Evolutionary conservation across 2,329 filamentous ascomycete genomes (phyloP).

Genomic region (Penicillium brasilianum): DNA sequence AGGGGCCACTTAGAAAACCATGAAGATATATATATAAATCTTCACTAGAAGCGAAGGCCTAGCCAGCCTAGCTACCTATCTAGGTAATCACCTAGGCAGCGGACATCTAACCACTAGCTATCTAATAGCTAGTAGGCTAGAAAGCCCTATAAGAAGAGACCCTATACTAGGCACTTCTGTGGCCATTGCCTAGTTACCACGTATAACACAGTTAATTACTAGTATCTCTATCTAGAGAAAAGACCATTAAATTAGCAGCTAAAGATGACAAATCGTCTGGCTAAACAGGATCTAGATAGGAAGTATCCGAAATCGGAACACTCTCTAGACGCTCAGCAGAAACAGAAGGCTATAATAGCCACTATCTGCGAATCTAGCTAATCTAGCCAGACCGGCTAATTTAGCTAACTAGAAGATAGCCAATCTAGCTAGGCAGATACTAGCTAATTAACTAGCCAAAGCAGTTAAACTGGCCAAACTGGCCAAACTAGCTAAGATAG

Average conservation of each 20-base stretch:
- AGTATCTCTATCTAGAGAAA: background rate
- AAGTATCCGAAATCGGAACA: background rate
- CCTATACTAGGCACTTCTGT: background rate
- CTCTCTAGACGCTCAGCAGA: background rate
- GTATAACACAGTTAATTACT: background rate
- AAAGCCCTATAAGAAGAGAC: background rate
- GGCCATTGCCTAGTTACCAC: background rate
- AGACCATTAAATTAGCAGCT: background rate
- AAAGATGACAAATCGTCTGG: too few species aligned
- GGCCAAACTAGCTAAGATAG: background rate
- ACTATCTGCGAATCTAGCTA: background rate
- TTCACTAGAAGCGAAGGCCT: background rate
- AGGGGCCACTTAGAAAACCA: background rate
- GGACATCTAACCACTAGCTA: too few species aligned
- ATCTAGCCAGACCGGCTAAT: background rate
- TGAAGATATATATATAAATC: background rate
- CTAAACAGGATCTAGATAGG: background rate
- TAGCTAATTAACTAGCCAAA: background rate
- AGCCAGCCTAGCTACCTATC: background rate
- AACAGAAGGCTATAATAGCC: background rate
- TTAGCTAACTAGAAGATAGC: background rate
- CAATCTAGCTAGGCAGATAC: background rate
- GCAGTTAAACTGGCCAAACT: too few species aligned
- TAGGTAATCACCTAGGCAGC: too few species aligned
- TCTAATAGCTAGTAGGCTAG: background rate